Evolutionary conservation across 2,329 filamentous ascomycete genomes (phyloP), one percentile per base, ranked within the genome.

Genomic region (Stenocarpella maydis): DNA sequence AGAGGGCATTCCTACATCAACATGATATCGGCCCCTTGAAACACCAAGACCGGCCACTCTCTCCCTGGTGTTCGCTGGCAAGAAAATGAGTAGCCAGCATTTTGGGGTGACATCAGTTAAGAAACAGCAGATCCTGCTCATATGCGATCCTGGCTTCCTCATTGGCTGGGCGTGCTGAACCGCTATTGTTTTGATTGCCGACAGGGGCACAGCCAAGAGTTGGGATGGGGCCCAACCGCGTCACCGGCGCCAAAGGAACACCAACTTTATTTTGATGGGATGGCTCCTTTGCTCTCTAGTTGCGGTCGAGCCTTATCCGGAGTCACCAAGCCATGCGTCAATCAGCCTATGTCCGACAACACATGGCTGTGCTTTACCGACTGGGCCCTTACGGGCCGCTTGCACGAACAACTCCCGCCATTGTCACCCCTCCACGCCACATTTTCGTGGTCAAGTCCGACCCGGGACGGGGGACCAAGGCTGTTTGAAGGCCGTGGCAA

Each of bases 151-250:
- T 17, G 41, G 60, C 28, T 39, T 52, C 12, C 50, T 50, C 53
- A 69, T 71, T 71, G 69, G 69, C 45, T 26, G 9, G 39, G 34
- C 9, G 10, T 17, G 39, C 28, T 34, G 64, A 21, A 19, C 45
- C 67, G 50, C 67, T 67, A 64, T 37, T 39, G 69, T 71, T 71
- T 71, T 69, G 31, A 45, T 67, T 69, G 26, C 63, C 67, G 67
- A 67, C 49, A 65, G 63, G 67, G 67, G 54, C 49, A 28, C 39
- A 37, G 66, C 52, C 37, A 55, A 39, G 64, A 45, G 31, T 21
- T 53, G 47, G 28, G 34, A 43, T 28, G 12, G 28, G 45, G 47
- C 26, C 63, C 39, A 39, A 10, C 65, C 53, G 55, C 65, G 55
- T 14, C 41, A 68, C 65, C n/a, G 19, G 53, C n/a, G 64, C 45